These are phyloP conservation scores for Dendrocalamus sinicus DNA, from an alignment of 176 grass and related monocot genomes.

Conservation along the genomic window DNA sequence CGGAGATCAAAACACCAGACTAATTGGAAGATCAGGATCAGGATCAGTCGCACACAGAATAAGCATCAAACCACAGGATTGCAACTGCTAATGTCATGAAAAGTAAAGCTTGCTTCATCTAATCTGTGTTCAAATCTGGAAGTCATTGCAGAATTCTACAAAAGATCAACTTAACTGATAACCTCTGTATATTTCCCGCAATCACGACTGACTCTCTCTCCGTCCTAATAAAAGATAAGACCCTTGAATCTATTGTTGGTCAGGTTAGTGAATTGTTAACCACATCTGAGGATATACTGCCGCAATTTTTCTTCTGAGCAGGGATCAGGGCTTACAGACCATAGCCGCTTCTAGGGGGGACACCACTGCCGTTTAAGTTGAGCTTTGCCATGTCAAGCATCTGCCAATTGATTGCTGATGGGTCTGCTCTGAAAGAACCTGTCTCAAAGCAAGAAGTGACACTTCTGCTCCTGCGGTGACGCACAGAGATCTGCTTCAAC, in stretches of 20 bases:
- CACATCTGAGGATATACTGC: conserved; percentile 35
- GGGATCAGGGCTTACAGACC: conserved; percentile 35
- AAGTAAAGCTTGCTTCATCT: conserved; percentile 31
- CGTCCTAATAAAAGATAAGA: conserved; percentile 30
- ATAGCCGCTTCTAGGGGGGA: conserved; percentile 44
- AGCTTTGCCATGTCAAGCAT: conserved; percentile 79
- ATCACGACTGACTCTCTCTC: not conserved
- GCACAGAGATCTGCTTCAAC: conserved; percentile 62
- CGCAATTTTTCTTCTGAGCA: not conserved
- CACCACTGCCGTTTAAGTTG: conserved; percentile 54
- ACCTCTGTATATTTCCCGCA: conserved; percentile 27
- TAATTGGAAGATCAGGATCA: not conserved
- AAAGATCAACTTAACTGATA: conserved; percentile 21
- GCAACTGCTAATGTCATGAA: conserved; percentile 20
- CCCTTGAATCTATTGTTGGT: conserved; percentile 51
- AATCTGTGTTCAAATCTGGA: conserved; percentile 29
- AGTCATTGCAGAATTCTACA: conserved; percentile 42
- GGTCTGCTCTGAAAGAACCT: conserved; percentile 35
- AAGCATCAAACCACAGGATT: conserved; percentile 3
- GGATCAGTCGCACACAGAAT: not conserved
- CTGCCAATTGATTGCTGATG: conserved; percentile 62
- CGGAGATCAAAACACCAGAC: not conserved
- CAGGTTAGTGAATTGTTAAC: conserved; percentile 54
- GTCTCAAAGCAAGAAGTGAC: conserved; percentile 59
- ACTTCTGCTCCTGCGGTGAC: conserved; percentile 87